Conservation (phyloP, 1,284 basidiomycete species). For the Rhodotorula sp. region DNA sequence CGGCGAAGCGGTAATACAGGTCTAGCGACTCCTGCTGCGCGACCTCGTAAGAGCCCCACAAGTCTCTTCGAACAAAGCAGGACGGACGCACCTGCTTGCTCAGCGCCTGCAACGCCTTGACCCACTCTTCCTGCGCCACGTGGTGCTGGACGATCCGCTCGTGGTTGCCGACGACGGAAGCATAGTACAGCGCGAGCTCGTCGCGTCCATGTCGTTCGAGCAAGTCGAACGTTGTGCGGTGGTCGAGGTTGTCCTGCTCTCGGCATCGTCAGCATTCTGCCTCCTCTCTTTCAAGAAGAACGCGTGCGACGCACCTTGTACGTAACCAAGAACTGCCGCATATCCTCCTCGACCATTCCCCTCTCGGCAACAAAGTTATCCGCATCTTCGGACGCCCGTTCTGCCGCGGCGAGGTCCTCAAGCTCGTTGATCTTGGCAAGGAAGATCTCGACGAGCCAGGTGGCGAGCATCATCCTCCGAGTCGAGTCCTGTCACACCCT, state of each 20-base stretch:
- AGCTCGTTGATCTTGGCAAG: constrained; percentile 93
- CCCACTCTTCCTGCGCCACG: constrained; percentile 88
- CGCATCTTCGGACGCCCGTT: constrained; percentile 78
- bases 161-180: constrained; percentile 75
- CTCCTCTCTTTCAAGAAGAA: neutral
- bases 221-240: constrained; percentile 81
- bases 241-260: constrained; percentile 72
- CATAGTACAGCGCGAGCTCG: constrained; percentile 89
- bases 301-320: constrained; percentile 64
- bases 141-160: constrained; percentile 88
- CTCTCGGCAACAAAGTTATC: constrained; percentile 81
- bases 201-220: constrained; percentile 89
- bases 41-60: neutral
- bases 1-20: constrained; percentile 88
- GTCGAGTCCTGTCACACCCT: constrained; percentile 68
- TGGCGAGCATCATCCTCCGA: constrained; percentile 95
- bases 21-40: constrained; percentile 60
- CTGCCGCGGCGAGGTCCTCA: constrained; percentile 72
- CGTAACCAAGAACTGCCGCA: constrained; percentile 85
- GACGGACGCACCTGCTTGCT: constrained; percentile 68
- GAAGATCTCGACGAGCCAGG: constrained; percentile 98
- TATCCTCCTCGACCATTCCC: constrained; percentile 83
- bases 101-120: constrained; percentile 81
- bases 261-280: neutral
- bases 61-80: neutral